Conservation (phyloP, 2,329 filamentous ascomycete genomes). For the Arthrobotrys sphaeroides region DNA sequence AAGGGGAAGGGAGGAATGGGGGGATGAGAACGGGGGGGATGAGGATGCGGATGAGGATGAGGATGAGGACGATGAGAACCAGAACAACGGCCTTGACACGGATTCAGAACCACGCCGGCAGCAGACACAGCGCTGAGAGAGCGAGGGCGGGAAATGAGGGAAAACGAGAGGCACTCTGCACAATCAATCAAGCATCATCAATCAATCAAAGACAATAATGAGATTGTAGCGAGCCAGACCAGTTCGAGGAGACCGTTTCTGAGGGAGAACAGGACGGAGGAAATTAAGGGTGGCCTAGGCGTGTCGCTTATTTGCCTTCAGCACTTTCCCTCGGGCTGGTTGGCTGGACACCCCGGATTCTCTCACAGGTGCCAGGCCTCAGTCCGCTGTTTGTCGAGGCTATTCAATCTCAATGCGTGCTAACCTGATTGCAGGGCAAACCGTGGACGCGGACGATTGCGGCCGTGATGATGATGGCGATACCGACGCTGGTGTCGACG, state of each 20-base stretch:
- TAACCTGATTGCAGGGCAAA: not conserved
- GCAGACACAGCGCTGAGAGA: not conserved
- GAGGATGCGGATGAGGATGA: not conserved
- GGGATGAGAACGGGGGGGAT: not conserved
- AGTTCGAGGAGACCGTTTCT: slow-evolving; percentile 4
- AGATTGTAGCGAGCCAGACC: slow-evolving; percentile 6
- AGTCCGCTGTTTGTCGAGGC: slow-evolving; percentile 23
- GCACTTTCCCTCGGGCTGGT: slow-evolving; percentile 34
- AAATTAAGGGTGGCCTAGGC: slow-evolving; percentile 54
- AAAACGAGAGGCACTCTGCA: slow-evolving; percentile 9
- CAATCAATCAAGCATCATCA: slow-evolving; percentile 27
- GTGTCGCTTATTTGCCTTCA: slow-evolving; percentile 54
- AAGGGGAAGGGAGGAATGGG: slow-evolving; percentile 7
- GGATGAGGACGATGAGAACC: slow-evolving; percentile 7
- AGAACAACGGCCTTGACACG: slow-evolving; percentile 5
- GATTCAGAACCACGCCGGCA: slow-evolving; percentile 1
- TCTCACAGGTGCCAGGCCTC: slow-evolving; percentile 10
- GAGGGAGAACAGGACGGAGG: slow-evolving; percentile 23
- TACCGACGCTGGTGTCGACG: not conserved
- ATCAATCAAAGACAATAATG: slow-evolving; percentile 7
- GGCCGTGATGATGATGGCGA: not conserved
- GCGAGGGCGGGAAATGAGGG: slow-evolving; percentile 37
- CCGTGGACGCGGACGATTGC: not conserved
- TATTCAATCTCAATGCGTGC: slow-evolving; percentile 11
- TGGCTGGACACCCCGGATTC: slow-evolving; percentile 54